Evolutionary conservation across 805 yeast species (phyloP).

Genomic region (Candida ficus): DNA sequence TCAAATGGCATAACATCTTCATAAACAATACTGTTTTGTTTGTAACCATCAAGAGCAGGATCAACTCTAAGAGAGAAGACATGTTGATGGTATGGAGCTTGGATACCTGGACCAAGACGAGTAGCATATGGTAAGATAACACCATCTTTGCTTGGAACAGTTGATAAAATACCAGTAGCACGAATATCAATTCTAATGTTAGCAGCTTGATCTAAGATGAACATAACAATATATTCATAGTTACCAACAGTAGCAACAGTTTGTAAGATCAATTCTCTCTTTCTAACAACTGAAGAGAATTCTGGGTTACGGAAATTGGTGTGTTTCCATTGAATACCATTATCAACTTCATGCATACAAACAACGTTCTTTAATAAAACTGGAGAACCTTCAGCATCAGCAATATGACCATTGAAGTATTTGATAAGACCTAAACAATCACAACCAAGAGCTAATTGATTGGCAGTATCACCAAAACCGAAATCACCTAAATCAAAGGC

Average conservation of each 20-base stretch:
- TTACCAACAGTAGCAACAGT: slow-evolving; percentile 82
- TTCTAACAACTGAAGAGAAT: slow-evolving; percentile 61
- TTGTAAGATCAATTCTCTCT: slow-evolving; percentile 74
- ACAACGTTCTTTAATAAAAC: slow-evolving; percentile 60
- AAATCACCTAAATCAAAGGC: slow-evolving; percentile 84
- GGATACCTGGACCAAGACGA: slow-evolving; percentile 69
- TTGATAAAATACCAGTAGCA: slow-evolving; percentile 83
- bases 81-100: slow-evolving; percentile 85
- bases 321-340: slow-evolving; percentile 74
- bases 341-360: slow-evolving; percentile 78
- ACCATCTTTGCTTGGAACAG: slow-evolving; percentile 55
- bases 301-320: slow-evolving; percentile 65
- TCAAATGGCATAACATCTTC: slow-evolving; percentile 67
- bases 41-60: slow-evolving; percentile 78
- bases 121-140: slow-evolving; percentile 43
- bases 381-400: slow-evolving; percentile 57
- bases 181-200: slow-evolving; percentile 72
- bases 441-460: slow-evolving; percentile 67
- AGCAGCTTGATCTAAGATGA: slow-evolving; percentile 73
- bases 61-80: slow-evolving; percentile 74
- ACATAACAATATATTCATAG: slow-evolving; percentile 72
- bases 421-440: slow-evolving; percentile 79
- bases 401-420: slow-evolving; percentile 59
- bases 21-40: slow-evolving; percentile 64
- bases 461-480: slow-evolving; percentile 74